phyloP scores from a whole-genome alignment of 306 rosid species.

The Dryas drummondii region DNA sequence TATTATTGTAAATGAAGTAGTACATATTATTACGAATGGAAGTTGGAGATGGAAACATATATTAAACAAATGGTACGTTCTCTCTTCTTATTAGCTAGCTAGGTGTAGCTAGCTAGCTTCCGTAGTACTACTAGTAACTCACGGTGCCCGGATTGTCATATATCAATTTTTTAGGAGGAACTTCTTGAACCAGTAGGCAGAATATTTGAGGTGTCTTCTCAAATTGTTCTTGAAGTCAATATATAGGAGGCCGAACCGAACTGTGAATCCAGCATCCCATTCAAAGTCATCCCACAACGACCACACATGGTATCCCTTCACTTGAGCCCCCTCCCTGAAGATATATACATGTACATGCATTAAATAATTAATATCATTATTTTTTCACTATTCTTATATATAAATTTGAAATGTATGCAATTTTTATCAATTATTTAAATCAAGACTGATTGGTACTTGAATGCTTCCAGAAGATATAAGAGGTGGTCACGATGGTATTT shows the following conservation, averaged over 20 bases:
- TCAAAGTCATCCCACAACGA: conserved; percentile 49
- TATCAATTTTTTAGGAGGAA: conserved; percentile 14
- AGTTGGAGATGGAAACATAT: too few species aligned
- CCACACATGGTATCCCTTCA: conserved; percentile 41
- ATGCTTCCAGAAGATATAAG: conserved; percentile 24
- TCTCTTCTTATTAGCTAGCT: too few species aligned
- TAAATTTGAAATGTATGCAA: too few species aligned
- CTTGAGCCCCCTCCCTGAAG: conserved; percentile 36
- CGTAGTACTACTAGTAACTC: too few species aligned
- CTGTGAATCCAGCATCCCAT: conserved; percentile 57
- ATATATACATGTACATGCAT: background rate
- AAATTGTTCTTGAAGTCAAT: conserved; percentile 40
- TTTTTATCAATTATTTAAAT: too few species aligned
- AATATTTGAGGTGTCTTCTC: conserved; percentile 43
- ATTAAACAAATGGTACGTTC: too few species aligned
- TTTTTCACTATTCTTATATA: too few species aligned
- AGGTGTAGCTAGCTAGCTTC: too few species aligned
- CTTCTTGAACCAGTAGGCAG: conserved; percentile 58
- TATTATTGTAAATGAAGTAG: too few species aligned
- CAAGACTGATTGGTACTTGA: conserved; percentile 16
- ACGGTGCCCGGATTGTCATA: too few species aligned
- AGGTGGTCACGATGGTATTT: conserved; percentile 40
- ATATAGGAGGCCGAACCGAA: conserved; percentile 46
- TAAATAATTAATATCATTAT: too few species aligned
- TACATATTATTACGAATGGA: too few species aligned